Conservation (phyloP, 257 asterid species). For the Solanum habrochaites region DNA sequence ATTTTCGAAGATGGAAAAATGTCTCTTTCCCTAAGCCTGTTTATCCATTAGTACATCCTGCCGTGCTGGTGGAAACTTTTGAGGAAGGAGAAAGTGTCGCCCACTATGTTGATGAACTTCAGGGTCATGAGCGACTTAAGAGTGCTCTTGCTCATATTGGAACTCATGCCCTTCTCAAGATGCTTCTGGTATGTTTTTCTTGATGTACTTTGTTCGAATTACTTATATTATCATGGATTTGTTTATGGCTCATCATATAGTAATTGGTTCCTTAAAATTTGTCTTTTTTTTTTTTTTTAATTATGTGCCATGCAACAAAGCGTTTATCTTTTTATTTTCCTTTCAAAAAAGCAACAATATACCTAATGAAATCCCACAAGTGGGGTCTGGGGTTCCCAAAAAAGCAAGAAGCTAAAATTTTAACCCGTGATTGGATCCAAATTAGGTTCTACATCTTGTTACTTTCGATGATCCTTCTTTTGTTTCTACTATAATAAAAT, state of each 20-base stretch:
- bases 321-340: neutral
- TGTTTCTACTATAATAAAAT: neutral
- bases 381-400: neutral
- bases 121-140: conserved; percentile 59
- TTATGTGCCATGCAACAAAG: neutral
- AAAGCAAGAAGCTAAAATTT: neutral
- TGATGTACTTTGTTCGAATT: neutral
- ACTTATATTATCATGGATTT: neutral
- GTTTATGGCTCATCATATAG: neutral
- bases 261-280: neutral
- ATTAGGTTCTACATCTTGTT: neutral
- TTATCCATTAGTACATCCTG: conserved; percentile 84
- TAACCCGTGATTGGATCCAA: neutral
- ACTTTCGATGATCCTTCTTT: neutral
- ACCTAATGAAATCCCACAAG: neutral
- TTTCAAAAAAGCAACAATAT: neutral
- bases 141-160: conserved; percentile 81
- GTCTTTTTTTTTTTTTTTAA: neutral
- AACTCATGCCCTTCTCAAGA: conserved; percentile 81
- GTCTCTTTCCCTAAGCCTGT: conserved; percentile 90
- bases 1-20: conserved; percentile 78
- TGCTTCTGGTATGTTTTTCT: conserved; percentile 56
- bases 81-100: conserved; percentile 85
- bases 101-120: conserved; percentile 48
- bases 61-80: conserved; percentile 83